Evolutionary conservation across 108 stramenopile species (phyloP).

Genomic region (Mediolabrus comicus): DNA sequence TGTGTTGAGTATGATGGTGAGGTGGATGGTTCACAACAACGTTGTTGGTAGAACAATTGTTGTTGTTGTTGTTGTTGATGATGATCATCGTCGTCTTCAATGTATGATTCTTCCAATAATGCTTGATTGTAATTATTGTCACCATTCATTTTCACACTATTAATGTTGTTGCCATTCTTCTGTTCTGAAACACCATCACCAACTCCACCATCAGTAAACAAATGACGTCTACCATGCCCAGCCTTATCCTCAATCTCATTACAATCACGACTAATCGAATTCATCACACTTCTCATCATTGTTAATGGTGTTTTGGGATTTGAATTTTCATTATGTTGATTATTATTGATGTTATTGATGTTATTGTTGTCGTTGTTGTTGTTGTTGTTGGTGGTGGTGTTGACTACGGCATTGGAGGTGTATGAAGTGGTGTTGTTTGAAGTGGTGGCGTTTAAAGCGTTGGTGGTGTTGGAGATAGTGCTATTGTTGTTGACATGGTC

Average conservation of each 20-base stretch:
- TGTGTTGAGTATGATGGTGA: conserved; percentile 15
- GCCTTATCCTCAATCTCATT: conserved; percentile 28
- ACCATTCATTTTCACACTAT: too few species aligned
- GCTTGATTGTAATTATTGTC: not conserved
- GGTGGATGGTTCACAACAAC: not conserved
- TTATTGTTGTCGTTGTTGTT: not conserved
- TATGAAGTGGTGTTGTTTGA: not conserved
- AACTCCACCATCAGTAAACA: not conserved
- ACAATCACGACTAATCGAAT: conserved; percentile 25
- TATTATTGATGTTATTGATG: not conserved
- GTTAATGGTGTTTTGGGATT: conserved; percentile 38
- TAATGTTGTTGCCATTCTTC: too few species aligned
- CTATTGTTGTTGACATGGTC: conserved; percentile 1
- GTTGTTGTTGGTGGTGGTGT: not conserved
- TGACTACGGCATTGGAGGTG: not conserved
- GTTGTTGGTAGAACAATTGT: not conserved
- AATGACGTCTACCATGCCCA: conserved; percentile 1
- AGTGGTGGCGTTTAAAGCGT: not conserved
- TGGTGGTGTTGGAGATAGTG: too few species aligned
- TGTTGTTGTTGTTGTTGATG: not conserved
- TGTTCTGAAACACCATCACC: not conserved
- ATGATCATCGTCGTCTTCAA: conserved; percentile 8
- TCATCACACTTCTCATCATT: conserved; percentile 28
- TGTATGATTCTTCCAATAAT: not conserved
- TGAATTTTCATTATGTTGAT: not conserved